Percentiles rank a stretch among this genome's conserved stretches.
Evolutionary conservation across 2,329 filamentous ascomycete species (phyloP).

Genomic region (Akanthomyces muscarius): DNA sequence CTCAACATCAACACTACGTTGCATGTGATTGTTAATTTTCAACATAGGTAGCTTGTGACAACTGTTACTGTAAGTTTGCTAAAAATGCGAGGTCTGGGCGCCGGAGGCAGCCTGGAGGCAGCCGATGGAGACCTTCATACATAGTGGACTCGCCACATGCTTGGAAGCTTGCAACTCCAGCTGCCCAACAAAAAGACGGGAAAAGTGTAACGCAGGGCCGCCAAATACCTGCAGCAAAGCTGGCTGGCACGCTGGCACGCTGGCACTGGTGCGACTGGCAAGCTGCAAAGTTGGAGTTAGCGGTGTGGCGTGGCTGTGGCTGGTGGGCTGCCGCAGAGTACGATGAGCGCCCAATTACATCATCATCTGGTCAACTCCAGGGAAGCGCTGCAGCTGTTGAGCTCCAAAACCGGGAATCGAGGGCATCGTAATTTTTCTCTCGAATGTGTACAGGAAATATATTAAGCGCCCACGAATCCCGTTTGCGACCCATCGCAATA

Average conservation of each 20-base stretch:
- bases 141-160: too few relatives aligned
- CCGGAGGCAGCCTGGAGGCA: neutral
- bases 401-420: conserved; percentile 7
- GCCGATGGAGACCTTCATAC: too few relatives aligned
- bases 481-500: neutral
- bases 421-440: neutral
- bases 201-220: neutral
- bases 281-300: neutral
- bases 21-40: neutral
- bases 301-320: conserved; percentile 6
- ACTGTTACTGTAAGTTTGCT: neutral
- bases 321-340: neutral
- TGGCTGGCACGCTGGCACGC: too few relatives aligned
- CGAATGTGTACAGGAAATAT: neutral
- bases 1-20: neutral
- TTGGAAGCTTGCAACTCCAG: neutral
- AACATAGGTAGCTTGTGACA: neutral
- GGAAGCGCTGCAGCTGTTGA: neutral
- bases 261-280: too few relatives aligned
- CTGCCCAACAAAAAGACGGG: neutral
- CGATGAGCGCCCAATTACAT: conserved; percentile 15
- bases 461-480: conserved; percentile 1
- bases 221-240: neutral
- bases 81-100: neutral
- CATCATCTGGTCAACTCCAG: conserved; percentile 7